Percentiles rank a stretch among this genome's conserved stretches.
phyloP scores from a whole-genome alignment of 176 grass and related monocot genomes.

The Ampelocalamus luodianensis region DNA sequence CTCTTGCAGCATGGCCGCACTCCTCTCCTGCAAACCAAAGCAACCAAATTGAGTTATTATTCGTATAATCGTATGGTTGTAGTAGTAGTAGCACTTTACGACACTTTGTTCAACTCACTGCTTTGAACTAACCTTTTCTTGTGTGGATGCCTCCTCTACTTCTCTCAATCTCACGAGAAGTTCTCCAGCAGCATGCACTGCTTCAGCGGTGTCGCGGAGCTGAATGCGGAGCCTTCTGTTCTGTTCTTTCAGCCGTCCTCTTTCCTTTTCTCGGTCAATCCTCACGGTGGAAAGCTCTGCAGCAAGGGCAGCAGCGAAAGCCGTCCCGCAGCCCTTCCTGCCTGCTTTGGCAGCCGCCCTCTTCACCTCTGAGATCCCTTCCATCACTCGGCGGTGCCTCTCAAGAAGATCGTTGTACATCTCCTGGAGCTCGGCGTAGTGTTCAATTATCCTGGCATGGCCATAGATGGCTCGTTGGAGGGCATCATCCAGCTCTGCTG shows the following conservation, averaged over 20 bases:
- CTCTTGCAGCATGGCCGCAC: conserved; percentile 61
- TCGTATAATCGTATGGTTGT: neutral
- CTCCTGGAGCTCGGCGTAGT: conserved; percentile 94
- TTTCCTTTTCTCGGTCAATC: conserved; percentile 92
- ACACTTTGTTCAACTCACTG: neutral
- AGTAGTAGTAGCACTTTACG: neutral
- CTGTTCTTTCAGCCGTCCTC: conserved; percentile 82
- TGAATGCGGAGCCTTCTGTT: conserved; percentile 96
- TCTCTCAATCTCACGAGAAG: conserved; percentile 88
- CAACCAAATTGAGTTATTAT: neutral
- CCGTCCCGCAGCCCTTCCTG: conserved; percentile 74
- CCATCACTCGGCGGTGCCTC: conserved; percentile 80
- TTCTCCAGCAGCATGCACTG: conserved; percentile 95
- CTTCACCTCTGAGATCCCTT: conserved; percentile 83
- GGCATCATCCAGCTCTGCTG: conserved; percentile 84
- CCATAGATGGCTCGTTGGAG: conserved; percentile 78
- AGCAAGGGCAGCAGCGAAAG: conserved; percentile 88
- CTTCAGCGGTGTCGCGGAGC: conserved; percentile 91
- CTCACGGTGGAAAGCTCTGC: conserved; percentile 86
- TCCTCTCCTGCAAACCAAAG: conserved; percentile 63
- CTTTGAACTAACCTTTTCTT: conserved; percentile 60
- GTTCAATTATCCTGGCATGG: conserved; percentile 84
- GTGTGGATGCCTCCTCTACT: conserved; percentile 74
- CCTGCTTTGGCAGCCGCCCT: conserved; percentile 82
- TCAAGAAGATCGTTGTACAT: conserved; percentile 77